These are phyloP conservation scores for Dinochytrium kinnereticum DNA, from an alignment of 371 early-diverging fungal species.

Conservation along the genomic window DNA sequence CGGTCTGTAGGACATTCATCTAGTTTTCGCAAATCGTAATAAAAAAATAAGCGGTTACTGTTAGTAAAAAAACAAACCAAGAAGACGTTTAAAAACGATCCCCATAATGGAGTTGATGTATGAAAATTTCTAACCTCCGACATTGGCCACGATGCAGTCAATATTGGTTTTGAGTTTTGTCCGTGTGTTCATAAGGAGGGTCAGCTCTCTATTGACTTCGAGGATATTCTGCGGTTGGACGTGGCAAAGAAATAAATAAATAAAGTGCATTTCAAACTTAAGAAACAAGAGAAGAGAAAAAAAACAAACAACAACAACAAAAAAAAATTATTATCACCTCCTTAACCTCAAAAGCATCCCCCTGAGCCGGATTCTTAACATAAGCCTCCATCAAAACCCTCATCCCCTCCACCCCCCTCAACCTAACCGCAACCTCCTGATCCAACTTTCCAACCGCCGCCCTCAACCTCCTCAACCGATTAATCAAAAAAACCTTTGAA, in stretches of 20 bases:
- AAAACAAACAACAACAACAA: not conserved
- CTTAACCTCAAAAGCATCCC: conserved; percentile 44
- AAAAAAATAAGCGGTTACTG: not conserved
- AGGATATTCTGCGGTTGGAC: conserved; percentile 40
- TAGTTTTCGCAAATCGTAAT: not conserved
- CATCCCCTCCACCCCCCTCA: conserved; percentile 58
- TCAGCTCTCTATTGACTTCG: conserved; percentile 43
- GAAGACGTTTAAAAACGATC: too few relatives aligned
- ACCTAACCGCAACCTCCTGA: conserved; percentile 53
- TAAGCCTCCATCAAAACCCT: conserved; percentile 56
- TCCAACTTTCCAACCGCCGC: conserved; percentile 30
- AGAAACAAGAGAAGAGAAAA: not conserved
- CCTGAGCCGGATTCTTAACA: conserved; percentile 41
- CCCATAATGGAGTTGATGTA: too few relatives aligned
- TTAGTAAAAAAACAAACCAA: too few relatives aligned
- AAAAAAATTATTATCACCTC: conserved; percentile 26
- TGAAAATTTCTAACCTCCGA: conserved; percentile 34
- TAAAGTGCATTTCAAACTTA: not conserved
- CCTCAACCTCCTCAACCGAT: conserved; percentile 40
- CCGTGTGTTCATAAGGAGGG: conserved; percentile 42
- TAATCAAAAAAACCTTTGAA: conserved; percentile 39
- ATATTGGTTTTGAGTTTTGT: conserved; percentile 45
- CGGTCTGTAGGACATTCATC: conserved; percentile 25
- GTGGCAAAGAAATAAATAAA: not conserved
- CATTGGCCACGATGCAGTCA: conserved; percentile 36